A percentile compares a stretch with the other conserved stretches of the same genome.
phyloP scores from a whole-genome alignment of 345 rosid genomes.

The Acer yangbiense region DNA sequence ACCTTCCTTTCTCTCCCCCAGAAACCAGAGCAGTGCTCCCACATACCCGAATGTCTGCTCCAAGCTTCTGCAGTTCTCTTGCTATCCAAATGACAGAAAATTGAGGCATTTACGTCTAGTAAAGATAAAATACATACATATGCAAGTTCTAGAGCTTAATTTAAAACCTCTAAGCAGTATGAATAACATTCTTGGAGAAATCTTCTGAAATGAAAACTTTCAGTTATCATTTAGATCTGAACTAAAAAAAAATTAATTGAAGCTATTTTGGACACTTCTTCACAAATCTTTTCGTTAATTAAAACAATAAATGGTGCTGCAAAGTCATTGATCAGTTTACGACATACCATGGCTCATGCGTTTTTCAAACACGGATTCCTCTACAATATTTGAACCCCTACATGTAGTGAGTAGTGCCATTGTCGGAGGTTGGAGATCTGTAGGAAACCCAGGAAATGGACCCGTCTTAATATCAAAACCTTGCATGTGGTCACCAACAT shows the following conservation, averaged over 20 bases:
- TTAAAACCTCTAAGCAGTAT: neutral
- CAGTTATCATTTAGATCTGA: neutral
- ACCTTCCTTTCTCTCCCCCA: slow-evolving; percentile 27
- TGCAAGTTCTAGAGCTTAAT: neutral
- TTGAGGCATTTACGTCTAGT: neutral
- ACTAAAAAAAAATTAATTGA: no score
- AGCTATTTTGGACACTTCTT: neutral
- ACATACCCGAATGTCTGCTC: slow-evolving; percentile 30
- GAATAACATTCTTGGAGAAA: neutral
- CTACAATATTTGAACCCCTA: slow-evolving; percentile 29
- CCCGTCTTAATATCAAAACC: slow-evolving; percentile 34
- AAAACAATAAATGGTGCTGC: neutral
- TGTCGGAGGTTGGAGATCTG: slow-evolving; percentile 40
- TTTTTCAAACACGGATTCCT: slow-evolving; percentile 34
- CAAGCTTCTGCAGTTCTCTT: slow-evolving; percentile 33
- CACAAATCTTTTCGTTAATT: neutral
- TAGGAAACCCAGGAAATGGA: slow-evolving; percentile 41
- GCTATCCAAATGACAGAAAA: slow-evolving; percentile 8
- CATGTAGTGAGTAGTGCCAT: slow-evolving; percentile 37
- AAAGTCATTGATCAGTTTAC: neutral
- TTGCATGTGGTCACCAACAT: slow-evolving; percentile 18
- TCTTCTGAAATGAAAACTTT: neutral
- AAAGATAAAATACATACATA: neutral
- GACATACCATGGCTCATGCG: slow-evolving; percentile 37
- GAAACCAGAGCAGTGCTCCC: slow-evolving; percentile 28